Percentiles rank a stretch among this genome's conserved stretches.
These are phyloP conservation scores for Solanum dulcamara DNA, from an alignment of 257 asterid species.

Conservation along the genomic window DNA sequence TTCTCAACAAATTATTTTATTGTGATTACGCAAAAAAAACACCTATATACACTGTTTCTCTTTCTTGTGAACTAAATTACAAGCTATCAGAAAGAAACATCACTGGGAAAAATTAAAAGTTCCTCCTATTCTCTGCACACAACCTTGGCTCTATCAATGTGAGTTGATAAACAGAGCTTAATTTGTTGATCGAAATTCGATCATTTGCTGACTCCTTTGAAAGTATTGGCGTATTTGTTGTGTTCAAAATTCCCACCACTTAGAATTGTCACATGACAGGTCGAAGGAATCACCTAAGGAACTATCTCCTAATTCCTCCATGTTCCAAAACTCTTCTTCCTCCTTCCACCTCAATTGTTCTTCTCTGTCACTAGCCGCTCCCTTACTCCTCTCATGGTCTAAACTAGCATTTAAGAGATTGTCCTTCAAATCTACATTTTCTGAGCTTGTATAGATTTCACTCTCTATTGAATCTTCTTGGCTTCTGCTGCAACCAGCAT, in stretches of 20 bases:
- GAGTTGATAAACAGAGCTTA: neutral
- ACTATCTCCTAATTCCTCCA: slow-evolving; percentile 18
- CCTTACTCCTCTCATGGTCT: neutral
- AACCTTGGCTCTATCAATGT: neutral
- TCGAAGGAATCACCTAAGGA: slow-evolving; percentile 18
- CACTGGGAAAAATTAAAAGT: neutral
- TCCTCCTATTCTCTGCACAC: neutral
- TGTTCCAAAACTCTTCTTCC: slow-evolving; percentile 7
- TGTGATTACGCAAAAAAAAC: neutral
- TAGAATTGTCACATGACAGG: slow-evolving; percentile 3
- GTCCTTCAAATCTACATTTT: neutral
- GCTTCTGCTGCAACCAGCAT: neutral
- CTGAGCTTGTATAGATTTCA: neutral
- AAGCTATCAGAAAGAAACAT: neutral
- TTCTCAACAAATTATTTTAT: neutral
- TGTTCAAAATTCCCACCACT: slow-evolving; percentile 55
- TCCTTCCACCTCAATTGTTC: slow-evolving; percentile 6
- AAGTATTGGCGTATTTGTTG: neutral
- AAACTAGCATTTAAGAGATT: neutral
- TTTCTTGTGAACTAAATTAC: neutral
- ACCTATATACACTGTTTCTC: neutral
- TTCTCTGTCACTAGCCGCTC: neutral
- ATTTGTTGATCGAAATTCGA: neutral
- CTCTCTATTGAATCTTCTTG: neutral
- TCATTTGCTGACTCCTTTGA: neutral